Conservation (phyloP, 768 basidiomycete species). For the Suillus subalutaceus region DNA sequence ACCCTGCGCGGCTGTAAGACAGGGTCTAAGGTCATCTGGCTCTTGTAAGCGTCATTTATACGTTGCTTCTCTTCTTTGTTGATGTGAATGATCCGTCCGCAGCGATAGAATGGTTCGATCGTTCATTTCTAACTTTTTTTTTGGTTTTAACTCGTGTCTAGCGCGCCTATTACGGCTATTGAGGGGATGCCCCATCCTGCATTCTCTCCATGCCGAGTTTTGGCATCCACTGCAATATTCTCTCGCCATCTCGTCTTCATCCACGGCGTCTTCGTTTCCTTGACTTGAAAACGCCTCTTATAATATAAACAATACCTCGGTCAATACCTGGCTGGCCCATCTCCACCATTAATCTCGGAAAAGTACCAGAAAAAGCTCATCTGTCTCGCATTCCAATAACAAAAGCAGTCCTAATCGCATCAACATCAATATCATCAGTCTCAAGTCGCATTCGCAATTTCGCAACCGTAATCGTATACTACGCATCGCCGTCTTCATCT, state of each 20-base stretch:
- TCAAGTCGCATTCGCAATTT: slow-evolving; percentile 23
- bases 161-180: slow-evolving; percentile 70
- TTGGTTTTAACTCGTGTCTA: slow-evolving; percentile 30
- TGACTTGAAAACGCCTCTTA: slow-evolving; percentile 26
- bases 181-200: slow-evolving; percentile 26
- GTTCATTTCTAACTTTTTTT: slow-evolving; percentile 2
- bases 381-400: slow-evolving; percentile 3
- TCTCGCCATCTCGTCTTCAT: slow-evolving; percentile 19
- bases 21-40: slow-evolving; percentile 90
- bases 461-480: slow-evolving; percentile 22
- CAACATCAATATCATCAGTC: slow-evolving; percentile 26
- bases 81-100: slow-evolving; percentile 13
- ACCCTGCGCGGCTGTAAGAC: slow-evolving; percentile 91
- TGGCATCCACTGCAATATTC: slow-evolving; percentile 26
- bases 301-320: slow-evolving; percentile 23
- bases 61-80: neutral
- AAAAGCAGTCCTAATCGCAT: slow-evolving; percentile 20
- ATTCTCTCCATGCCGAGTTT: slow-evolving; percentile 30
- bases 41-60: slow-evolving; percentile 53
- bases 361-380: slow-evolving; percentile 14
- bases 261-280: slow-evolving; percentile 14
- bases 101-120: slow-evolving; percentile 60
- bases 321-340: slow-evolving; percentile 25
- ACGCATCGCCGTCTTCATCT: slow-evolving; percentile 28
- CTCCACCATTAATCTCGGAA: slow-evolving; percentile 35